These are phyloP conservation scores for Penicillium italicum DNA, from an alignment of 2,329 filamentous ascomycete species.

Conservation along the genomic window DNA sequence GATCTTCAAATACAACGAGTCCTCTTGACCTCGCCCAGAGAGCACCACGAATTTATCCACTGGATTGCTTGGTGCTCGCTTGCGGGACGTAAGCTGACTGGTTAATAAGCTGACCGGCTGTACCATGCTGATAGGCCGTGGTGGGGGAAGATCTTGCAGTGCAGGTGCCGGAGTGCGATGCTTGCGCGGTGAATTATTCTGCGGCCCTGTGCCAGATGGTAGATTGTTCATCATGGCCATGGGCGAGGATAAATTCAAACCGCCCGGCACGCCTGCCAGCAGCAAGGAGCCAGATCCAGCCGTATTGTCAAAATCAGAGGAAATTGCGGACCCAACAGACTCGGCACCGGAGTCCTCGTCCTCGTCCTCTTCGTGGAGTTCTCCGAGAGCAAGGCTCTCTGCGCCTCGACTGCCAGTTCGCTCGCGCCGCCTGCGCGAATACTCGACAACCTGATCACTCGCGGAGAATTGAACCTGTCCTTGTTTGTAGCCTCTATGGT, in stretches of 20 bases:
- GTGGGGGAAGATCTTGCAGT: slow-evolving; percentile 57
- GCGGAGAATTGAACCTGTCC: slow-evolving; percentile 50
- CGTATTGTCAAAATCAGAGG: slow-evolving; percentile 54
- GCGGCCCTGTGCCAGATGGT: slow-evolving; percentile 32
- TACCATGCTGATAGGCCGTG: slow-evolving; percentile 59
- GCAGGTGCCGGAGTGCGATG: slow-evolving; percentile 45
- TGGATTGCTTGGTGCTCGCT: slow-evolving; percentile 57
- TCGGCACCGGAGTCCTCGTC: slow-evolving; percentile 43
- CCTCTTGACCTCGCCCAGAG: slow-evolving; percentile 58
- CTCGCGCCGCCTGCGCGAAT: slow-evolving; percentile 27
- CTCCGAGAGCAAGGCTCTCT: slow-evolving; percentile 31
- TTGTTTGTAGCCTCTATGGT: slow-evolving; percentile 52
- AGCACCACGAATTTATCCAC: slow-evolving; percentile 59
- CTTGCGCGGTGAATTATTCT: slow-evolving; percentile 52
- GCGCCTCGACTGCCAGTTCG: slow-evolving; percentile 28
- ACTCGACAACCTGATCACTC: slow-evolving; percentile 36
- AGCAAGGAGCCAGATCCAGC: slow-evolving; percentile 54
- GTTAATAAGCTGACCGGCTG: slow-evolving; percentile 57
- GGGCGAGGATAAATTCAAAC: slow-evolving; percentile 50
- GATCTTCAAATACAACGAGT: slow-evolving; percentile 61
- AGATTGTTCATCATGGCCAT: slow-evolving; percentile 43
- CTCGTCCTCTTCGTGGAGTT: slow-evolving; percentile 42
- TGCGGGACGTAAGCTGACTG: slow-evolving; percentile 55
- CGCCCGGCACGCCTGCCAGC: slow-evolving; percentile 47
- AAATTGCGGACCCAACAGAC: slow-evolving; percentile 49